These are phyloP conservation scores for Boletus edulis DNA, from an alignment of 768 basidiomycete genomes.

Conservation along the genomic window DNA sequence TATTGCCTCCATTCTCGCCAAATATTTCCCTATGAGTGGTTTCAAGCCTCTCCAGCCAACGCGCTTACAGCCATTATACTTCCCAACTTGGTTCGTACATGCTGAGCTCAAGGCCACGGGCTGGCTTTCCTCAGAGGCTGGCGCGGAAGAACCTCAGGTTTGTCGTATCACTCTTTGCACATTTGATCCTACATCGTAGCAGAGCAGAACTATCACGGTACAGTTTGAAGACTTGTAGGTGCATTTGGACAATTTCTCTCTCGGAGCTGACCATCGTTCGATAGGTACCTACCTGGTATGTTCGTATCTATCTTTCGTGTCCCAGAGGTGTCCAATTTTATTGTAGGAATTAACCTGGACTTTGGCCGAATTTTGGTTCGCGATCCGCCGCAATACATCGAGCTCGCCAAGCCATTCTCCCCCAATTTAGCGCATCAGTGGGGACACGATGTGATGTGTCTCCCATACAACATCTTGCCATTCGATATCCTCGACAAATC, in stretches of 20 bases:
- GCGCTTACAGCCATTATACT: constrained; percentile 52
- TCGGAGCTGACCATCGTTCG: constrained; percentile 10
- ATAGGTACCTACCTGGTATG: constrained; percentile 32
- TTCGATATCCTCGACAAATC: constrained; percentile 44
- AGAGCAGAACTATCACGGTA: constrained; percentile 30
- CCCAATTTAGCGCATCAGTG: constrained; percentile 46
- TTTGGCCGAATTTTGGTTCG: constrained; percentile 45
- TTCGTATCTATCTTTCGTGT: neutral
- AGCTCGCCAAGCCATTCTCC: constrained; percentile 45
- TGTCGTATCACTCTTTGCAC: constrained; percentile 5
- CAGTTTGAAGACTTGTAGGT: constrained; percentile 49
- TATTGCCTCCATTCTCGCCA: constrained; percentile 34
- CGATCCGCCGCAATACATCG: constrained; percentile 20
- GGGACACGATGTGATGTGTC: constrained; percentile 48
- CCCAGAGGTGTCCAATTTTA: neutral
- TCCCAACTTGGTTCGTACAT: constrained; percentile 63
- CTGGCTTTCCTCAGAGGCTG: constrained; percentile 25
- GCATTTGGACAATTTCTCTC: neutral
- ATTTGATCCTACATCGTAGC: constrained; percentile 18
- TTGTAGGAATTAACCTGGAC: constrained; percentile 21
- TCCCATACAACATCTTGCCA: constrained; percentile 57
- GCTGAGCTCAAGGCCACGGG: constrained; percentile 45
- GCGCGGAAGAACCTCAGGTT: constrained; percentile 25
- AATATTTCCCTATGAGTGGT: constrained; percentile 37
- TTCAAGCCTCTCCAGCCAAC: constrained; percentile 42